A percentile compares a stretch with the other conserved stretches of the same genome.
These are phyloP conservation scores for Trichoderma polysporum DNA, from an alignment of 2,329 filamentous ascomycete species.

Conservation along the genomic window DNA sequence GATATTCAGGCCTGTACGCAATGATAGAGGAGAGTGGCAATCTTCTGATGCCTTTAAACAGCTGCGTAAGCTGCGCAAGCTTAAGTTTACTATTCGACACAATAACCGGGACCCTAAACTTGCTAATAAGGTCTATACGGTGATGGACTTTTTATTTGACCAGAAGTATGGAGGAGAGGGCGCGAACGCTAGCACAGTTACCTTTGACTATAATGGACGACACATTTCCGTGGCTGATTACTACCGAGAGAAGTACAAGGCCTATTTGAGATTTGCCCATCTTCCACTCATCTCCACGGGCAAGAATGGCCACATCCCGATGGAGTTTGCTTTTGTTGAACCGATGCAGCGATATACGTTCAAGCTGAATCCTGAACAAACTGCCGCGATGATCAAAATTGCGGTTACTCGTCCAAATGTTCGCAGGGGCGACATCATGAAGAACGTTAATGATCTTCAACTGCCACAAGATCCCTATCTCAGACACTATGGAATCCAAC, in stretches of 20 bases:
- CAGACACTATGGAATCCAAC: slow-evolving; percentile 68
- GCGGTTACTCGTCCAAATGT: slow-evolving; percentile 74
- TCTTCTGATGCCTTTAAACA: slow-evolving; percentile 54
- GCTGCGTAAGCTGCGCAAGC: slow-evolving; percentile 52
- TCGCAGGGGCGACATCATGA: slow-evolving; percentile 65
- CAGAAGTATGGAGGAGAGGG: slow-evolving; percentile 46
- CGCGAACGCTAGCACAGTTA: slow-evolving; percentile 50
- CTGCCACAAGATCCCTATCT: slow-evolving; percentile 72
- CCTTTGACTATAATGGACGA: slow-evolving; percentile 54
- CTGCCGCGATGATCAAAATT: slow-evolving; percentile 86
- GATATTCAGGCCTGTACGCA: slow-evolving; percentile 38
- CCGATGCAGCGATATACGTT: slow-evolving; percentile 60
- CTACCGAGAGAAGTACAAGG: slow-evolving; percentile 55
- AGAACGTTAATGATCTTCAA: slow-evolving; percentile 56
- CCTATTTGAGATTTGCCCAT: slow-evolving; percentile 45
- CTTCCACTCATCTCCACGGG: slow-evolving; percentile 60
- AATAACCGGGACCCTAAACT: slow-evolving; percentile 39
- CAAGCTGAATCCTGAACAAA: slow-evolving; percentile 65
- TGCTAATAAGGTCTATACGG: slow-evolving; percentile 49
- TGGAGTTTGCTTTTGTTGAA: slow-evolving; percentile 57
- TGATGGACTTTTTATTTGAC: slow-evolving; percentile 53
- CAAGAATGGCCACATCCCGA: slow-evolving; percentile 56
- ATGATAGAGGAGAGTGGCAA: slow-evolving; percentile 28
- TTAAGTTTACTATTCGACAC: slow-evolving; percentile 59
- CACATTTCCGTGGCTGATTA: slow-evolving; percentile 52